Conservation (phyloP, 768 basidiomycete genomes). For the Leucosporidium creatinivorum region DNA sequence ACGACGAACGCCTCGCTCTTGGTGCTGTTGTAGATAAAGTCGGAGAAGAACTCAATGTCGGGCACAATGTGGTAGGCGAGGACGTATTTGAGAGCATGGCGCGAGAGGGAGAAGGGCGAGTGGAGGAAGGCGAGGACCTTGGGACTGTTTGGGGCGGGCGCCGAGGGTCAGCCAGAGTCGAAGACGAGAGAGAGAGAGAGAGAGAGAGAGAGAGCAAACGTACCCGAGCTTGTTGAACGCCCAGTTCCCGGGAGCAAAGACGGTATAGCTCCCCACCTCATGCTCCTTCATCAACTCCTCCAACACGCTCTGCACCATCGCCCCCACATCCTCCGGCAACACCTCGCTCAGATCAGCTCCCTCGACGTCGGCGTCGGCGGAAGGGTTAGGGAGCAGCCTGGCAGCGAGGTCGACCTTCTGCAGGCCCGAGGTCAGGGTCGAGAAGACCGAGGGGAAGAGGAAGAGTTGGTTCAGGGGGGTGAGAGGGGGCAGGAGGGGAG, state of each 20-base stretch:
- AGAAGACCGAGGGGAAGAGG: constrained; percentile 42
- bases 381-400: constrained; percentile 25
- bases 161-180: too few relatives aligned
- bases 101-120: constrained; percentile 38
- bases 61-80: constrained; percentile 44
- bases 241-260: constrained; percentile 19
- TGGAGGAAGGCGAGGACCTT: constrained; percentile 42
- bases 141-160: constrained; percentile 9
- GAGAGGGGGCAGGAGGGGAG: constrained; percentile 42
- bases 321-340: not conserved
- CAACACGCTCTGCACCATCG: constrained; percentile 5
- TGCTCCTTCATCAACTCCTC: constrained; percentile 34
- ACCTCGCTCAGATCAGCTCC: constrained; percentile 2
- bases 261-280: constrained; percentile 7
- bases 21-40: constrained; percentile 39
- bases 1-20: constrained; percentile 3
- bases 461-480: constrained; percentile 41
- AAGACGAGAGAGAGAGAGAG: too few relatives aligned
- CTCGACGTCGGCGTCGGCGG: constrained; percentile 34
- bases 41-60: constrained; percentile 41
- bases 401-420: constrained; percentile 40
- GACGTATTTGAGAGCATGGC: constrained; percentile 39
- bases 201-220: too few relatives aligned
- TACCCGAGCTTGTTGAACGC: constrained; percentile 22
- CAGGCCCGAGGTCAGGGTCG: constrained; percentile 42